Percentiles rank a stretch among this genome's conserved stretches.
Evolutionary conservation across 73 alveolate genomes (phyloP).

Genomic region (Tetrahymena elliotti): DNA sequence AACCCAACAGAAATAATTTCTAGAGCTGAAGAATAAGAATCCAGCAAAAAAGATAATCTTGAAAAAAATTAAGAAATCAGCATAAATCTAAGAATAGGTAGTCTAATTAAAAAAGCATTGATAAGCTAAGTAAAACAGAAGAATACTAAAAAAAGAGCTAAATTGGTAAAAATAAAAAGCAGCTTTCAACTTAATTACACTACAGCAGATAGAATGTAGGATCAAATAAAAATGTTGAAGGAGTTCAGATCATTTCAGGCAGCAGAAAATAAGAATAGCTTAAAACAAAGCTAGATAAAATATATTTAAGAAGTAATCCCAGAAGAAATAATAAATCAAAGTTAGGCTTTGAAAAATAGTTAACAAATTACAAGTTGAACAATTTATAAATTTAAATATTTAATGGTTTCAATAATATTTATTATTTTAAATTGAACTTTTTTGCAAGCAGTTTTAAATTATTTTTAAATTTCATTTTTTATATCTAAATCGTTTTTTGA

Average conservation of each 20-base stretch:
- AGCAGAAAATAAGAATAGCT: neutral
- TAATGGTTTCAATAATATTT: no score
- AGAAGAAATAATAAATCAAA: neutral
- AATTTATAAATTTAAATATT: no score
- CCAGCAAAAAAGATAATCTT: neutral
- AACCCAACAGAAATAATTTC: neutral
- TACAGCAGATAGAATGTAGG: neutral
- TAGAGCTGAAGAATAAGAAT: neutral
- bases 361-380: neutral
- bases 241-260: neutral
- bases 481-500: no score
- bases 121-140: neutral
- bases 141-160: neutral
- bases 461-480: no score
- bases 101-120: neutral
- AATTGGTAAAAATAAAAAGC: neutral
- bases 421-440: no score
- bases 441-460: no score
- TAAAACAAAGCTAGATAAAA: neutral
- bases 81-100: neutral
- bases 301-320: neutral
- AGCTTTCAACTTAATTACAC: neutral
- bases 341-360: neutral
- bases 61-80: neutral
- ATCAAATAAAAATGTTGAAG: neutral